Evolutionary conservation across 108 stramenopile genomes (phyloP), one percentile per base, ranked within the genome.

Genomic region (Skeletonema grethae): DNA sequence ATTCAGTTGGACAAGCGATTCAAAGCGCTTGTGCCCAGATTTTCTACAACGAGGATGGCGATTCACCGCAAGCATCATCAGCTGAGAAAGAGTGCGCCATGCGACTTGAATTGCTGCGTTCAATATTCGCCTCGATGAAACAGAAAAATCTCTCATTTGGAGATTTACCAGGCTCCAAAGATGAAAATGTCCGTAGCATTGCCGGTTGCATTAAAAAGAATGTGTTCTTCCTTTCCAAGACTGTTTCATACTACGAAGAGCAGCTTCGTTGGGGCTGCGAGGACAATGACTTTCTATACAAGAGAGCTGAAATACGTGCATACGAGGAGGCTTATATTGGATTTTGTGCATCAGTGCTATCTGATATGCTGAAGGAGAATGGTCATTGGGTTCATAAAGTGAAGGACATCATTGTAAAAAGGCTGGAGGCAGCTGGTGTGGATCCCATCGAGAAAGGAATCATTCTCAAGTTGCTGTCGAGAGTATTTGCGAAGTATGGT

Each of bases 21-120:
- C 28, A 28, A 7, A 55, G 46, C 18, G 57, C 20, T 12, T 69
- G 67, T 58, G 35, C 36, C 22, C 32, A 63, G 12, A 60, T 79
- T 29, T 62, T 6, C 28, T 36, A 46, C n/a, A 61, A 46, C 24
- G 60, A 68, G 4, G 69, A 60, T 22, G 35, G 62, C 12, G 39
- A 69, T 30, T 61, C 63, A 31, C 25, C 57, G 61, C 2, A 63
- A 4, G 55, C 71, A 59, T n/a, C 46, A 32, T 69, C 79, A 7
- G 67, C 63, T 35, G 79, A 79, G 65, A 57, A 67, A 18, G 79
- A 79, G 50, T 79, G 79, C 25, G 61, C 50, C 36, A 79, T 72
- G 35, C 71, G 79, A 28, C 38, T 63, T 32, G 18, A 69, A 24
- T 2, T 79, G 22, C 31, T 79, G 38, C 61, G 34, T 13, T 28